These are phyloP conservation scores for Saccharomyces mikatae DNA, from an alignment of 805 yeast species.

Conservation along the genomic window DNA sequence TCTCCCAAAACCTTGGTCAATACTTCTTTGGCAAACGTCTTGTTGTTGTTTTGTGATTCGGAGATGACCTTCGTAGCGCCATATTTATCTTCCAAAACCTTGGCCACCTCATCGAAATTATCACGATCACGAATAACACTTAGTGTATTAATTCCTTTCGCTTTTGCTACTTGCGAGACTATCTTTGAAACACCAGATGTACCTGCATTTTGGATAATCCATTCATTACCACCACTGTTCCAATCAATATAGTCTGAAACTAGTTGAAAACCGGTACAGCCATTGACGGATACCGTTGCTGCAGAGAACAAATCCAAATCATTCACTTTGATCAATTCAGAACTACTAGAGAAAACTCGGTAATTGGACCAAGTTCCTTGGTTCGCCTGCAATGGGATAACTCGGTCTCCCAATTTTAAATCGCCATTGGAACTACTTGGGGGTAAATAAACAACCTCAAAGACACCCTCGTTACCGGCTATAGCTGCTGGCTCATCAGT, in stretches of 20 bases:
- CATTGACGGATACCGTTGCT: conserved; percentile 88
- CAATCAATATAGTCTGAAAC: conserved; percentile 51
- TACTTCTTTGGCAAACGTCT: conserved; percentile 54
- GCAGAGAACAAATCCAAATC: conserved; percentile 53
- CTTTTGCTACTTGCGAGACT: conserved; percentile 79
- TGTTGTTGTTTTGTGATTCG: conserved; percentile 71
- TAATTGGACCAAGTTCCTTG: conserved; percentile 90
- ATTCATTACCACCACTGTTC: conserved; percentile 41
- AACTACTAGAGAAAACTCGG: conserved; percentile 49
- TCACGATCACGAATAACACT: conserved; percentile 84
- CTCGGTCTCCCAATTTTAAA: conserved; percentile 74
- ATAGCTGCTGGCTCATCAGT: conserved; percentile 65
- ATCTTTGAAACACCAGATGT: conserved; percentile 90
- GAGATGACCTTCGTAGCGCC: conserved; percentile 88
- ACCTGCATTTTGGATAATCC: conserved; percentile 95
- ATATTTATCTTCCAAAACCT: conserved; percentile 43
- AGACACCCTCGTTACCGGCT: conserved; percentile 92
- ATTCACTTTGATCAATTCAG: conserved; percentile 47
- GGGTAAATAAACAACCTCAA: conserved; percentile 74
- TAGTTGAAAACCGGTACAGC: conserved; percentile 86
- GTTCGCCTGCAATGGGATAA: conserved; percentile 65
- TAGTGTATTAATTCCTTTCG: conserved; percentile 73
- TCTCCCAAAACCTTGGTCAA: conserved; percentile 36
- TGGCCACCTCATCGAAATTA: conserved; percentile 53
- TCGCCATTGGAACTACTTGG: conserved; percentile 31